Evolutionary conservation across 2,329 filamentous ascomycete species (phyloP).

Genomic region (Amphichorda felina): DNA sequence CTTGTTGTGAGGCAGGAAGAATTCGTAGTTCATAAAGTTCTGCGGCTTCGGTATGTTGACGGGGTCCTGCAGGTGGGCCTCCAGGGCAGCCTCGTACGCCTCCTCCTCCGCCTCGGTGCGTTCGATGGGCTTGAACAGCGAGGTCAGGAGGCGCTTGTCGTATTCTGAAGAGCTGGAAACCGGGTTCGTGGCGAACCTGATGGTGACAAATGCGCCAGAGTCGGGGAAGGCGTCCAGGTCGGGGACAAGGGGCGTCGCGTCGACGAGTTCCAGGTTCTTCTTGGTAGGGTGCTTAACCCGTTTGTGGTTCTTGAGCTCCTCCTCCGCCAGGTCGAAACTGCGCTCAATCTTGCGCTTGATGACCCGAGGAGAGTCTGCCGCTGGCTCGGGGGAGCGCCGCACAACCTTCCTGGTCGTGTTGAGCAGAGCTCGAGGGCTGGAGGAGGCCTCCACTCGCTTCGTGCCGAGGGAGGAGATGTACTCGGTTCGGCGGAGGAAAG

Average conservation of each 20-base stretch:
- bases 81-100: constrained; percentile 35
- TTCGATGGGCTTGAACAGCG: constrained; percentile 49
- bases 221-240: constrained; percentile 60
- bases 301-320: constrained; percentile 39
- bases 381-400: constrained; percentile 43
- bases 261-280: constrained; percentile 43
- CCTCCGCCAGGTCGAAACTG: constrained; percentile 42
- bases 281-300: constrained; percentile 47
- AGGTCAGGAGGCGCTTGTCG: constrained; percentile 48
- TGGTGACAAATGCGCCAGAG: constrained; percentile 55
- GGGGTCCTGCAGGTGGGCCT: constrained; percentile 45
- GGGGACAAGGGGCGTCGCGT: constrained; percentile 49
- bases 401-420: constrained; percentile 15
- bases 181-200: constrained; percentile 58
- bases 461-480: constrained; percentile 63
- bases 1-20: constrained; percentile 44
- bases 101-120: constrained; percentile 41
- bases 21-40: constrained; percentile 53
- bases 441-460: constrained; percentile 18
- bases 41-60: constrained; percentile 41
- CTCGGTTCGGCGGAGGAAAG: constrained; percentile 90
- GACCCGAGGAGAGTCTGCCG: constrained; percentile 50
- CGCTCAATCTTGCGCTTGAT: constrained; percentile 58
- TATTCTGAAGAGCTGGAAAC: constrained; percentile 39
- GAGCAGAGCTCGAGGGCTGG: constrained; percentile 12